phyloP scores from a whole-genome alignment of 768 basidiomycete species.

The Lactarius quietus region DNA sequence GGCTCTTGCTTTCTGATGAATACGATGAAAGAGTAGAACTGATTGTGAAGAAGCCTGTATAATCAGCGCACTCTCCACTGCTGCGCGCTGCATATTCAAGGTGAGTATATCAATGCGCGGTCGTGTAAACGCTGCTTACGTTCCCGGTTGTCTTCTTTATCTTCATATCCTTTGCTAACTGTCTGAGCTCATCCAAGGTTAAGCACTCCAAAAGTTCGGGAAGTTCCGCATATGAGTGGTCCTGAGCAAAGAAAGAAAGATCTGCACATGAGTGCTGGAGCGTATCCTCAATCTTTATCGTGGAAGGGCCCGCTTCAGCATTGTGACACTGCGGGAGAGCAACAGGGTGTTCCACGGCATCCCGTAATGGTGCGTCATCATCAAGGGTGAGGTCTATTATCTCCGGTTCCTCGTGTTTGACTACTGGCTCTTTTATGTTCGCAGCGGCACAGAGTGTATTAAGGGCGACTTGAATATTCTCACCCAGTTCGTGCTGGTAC shows the following conservation, averaged over 20 bases:
- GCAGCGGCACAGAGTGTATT: conserved; percentile 39
- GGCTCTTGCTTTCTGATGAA: not conserved
- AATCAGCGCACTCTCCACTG: not conserved
- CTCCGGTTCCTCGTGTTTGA: conserved; percentile 31
- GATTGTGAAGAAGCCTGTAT: conserved; percentile 11
- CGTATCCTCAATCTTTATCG: conserved; percentile 13
- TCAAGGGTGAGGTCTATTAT: conserved; percentile 38
- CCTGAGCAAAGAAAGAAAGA: conserved; percentile 37
- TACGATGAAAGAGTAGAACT: not conserved
- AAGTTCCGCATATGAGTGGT: conserved; percentile 40
- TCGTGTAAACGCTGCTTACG: conserved; percentile 29
- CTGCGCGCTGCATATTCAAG: not conserved
- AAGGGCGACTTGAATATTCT: conserved; percentile 40
- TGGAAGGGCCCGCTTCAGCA: conserved; percentile 13
- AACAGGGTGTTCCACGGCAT: conserved; percentile 1
- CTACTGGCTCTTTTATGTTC: conserved; percentile 21
- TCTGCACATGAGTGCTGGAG: conserved; percentile 21
- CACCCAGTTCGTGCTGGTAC: conserved; percentile 43
- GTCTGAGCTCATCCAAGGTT: conserved; percentile 42
- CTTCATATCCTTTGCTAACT: conserved; percentile 44
- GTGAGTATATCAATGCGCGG: not conserved
- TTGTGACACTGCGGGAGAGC: not conserved
- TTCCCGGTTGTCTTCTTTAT: conserved; percentile 34
- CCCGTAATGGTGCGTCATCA: conserved; percentile 29
- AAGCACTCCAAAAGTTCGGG: conserved; percentile 44